phyloP scores from a whole-genome alignment of 75 land plant species.

The Isoetes taiwanensis region DNA sequence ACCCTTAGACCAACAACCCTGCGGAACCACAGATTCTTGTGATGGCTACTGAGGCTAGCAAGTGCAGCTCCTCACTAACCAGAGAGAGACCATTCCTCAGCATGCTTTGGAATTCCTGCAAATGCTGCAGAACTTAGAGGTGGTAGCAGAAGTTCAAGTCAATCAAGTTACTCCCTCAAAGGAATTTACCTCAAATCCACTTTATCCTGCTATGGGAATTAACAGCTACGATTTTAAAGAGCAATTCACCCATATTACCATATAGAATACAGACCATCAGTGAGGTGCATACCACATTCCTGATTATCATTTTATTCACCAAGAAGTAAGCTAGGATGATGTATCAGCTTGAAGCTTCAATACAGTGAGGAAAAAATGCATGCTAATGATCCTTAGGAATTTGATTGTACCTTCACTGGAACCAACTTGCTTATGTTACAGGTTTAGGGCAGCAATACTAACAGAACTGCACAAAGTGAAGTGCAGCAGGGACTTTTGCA shows the following conservation, averaged over 20 bases:
- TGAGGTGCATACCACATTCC: too few species aligned
- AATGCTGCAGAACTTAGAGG: constrained; percentile 75
- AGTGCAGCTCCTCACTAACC: constrained; percentile 66
- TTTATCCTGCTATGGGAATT: too few species aligned
- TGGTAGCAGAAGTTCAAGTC: constrained; percentile 86
- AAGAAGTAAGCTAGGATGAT: too few species aligned
- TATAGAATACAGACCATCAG: too few species aligned
- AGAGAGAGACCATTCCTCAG: constrained; percentile 64
- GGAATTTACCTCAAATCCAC: too few species aligned
- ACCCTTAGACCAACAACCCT: constrained; percentile 75
- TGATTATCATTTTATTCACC: too few species aligned
- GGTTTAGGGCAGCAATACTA: constrained; percentile 67
- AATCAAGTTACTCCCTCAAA: too few species aligned
- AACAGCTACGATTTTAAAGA: too few species aligned
- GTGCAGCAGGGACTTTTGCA: constrained; percentile 30
- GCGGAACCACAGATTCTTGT: constrained; percentile 63
- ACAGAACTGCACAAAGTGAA: constrained; percentile 71
- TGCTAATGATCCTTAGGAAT: too few species aligned
- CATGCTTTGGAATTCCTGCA: constrained; percentile 62
- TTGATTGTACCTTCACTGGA: too few species aligned
- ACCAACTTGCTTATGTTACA: too few species aligned
- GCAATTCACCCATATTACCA: too few species aligned
- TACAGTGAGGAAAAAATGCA: not conserved
- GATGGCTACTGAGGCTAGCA: constrained; percentile 64
- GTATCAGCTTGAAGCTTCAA: constrained; percentile 1